phyloP scores from a whole-genome alignment of 1,139 yeast genomes.

The Wickerhamomyces sp. region DNA sequence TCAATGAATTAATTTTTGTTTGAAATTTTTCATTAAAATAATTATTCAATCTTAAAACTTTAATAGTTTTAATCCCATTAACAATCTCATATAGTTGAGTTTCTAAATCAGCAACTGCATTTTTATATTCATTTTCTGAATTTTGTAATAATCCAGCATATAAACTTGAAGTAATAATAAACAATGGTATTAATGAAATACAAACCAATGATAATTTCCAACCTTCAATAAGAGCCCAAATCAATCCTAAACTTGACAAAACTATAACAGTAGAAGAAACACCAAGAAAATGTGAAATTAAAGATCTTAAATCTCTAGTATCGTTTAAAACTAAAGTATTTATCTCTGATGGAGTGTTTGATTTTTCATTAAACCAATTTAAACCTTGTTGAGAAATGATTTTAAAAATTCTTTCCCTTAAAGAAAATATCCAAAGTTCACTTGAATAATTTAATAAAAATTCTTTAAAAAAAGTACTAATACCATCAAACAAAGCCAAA shows the following conservation, averaged over 20 bases:
- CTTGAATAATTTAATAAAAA: constrained; percentile 51
- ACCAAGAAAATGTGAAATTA: constrained; percentile 58
- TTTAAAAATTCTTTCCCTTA: constrained; percentile 48
- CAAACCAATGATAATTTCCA: constrained; percentile 88
- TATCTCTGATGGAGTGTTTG: constrained; percentile 48
- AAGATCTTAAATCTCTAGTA: constrained; percentile 64
- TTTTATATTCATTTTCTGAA: constrained; percentile 58
- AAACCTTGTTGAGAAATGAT: constrained; percentile 49
- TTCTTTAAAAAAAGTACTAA: constrained; percentile 46
- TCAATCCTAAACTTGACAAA: constrained; percentile 53
- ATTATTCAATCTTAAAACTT: constrained; percentile 45
- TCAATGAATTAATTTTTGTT: constrained; percentile 27
- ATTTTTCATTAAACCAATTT: constrained; percentile 43
- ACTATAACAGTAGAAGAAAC: constrained; percentile 47
- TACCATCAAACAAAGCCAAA: constrained; percentile 58
- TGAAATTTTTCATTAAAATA: constrained; percentile 41
- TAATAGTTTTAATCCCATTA: constrained; percentile 57
- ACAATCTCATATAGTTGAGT: constrained; percentile 54
- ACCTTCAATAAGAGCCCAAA: constrained; percentile 77
- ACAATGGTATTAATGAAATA: constrained; percentile 63
- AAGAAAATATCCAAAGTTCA: constrained; percentile 59
- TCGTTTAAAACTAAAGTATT: constrained; percentile 74
- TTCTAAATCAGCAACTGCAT: constrained; percentile 49
- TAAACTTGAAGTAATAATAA: constrained; percentile 43
- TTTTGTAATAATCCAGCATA: constrained; percentile 49